phyloP scores from a whole-genome alignment of 176 grass and related monocot genomes.

The Oryza rufipogon region DNA sequence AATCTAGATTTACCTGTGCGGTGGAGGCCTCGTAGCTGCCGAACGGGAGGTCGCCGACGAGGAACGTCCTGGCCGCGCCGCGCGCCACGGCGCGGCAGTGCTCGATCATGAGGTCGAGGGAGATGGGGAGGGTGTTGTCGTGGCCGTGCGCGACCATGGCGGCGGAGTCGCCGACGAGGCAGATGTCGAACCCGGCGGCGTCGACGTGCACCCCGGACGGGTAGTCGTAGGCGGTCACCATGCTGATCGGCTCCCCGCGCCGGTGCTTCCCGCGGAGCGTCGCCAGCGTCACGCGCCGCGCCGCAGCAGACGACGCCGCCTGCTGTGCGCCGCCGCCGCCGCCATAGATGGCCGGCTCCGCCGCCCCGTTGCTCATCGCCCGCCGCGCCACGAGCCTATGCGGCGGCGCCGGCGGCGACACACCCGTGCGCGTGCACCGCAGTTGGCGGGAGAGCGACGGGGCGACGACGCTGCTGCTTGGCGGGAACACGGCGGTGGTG shows the following conservation, averaged over 20 bases:
- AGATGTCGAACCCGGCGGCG: slow-evolving; percentile 79
- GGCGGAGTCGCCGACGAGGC: slow-evolving; percentile 95
- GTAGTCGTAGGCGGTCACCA: slow-evolving; percentile 98
- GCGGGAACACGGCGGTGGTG: neutral
- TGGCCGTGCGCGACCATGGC: slow-evolving; percentile 99
- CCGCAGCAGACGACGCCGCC: neutral
- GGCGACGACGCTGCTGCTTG: neutral
- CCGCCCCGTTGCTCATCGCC: slow-evolving; percentile 38
- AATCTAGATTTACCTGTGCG: slow-evolving; percentile 43
- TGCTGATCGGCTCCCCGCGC: slow-evolving; percentile 75
- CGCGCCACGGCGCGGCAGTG: slow-evolving; percentile 89
- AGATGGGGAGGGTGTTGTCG: slow-evolving; percentile 85
- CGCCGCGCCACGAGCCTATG: slow-evolving; percentile 2
- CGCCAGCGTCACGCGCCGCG: slow-evolving; percentile 68
- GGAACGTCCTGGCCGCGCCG: slow-evolving; percentile 65
- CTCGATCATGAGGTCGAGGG: slow-evolving; percentile 79
- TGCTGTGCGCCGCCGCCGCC: slow-evolving; percentile 47
- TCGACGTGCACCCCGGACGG: slow-evolving; percentile 90
- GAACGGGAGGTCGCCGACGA: slow-evolving; percentile 91
- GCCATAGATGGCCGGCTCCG: slow-evolving; percentile 80
- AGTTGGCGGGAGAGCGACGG: neutral
- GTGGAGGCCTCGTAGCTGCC: slow-evolving; percentile 83
- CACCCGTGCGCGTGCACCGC: no score
- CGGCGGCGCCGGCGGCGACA: no score
- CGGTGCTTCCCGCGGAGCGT: slow-evolving; percentile 78